A percentile compares a stretch with the other conserved stretches of the same genome.
Conservation (phyloP, 176 grass and related monocot genomes). For the Eleusine coracana region DNA sequence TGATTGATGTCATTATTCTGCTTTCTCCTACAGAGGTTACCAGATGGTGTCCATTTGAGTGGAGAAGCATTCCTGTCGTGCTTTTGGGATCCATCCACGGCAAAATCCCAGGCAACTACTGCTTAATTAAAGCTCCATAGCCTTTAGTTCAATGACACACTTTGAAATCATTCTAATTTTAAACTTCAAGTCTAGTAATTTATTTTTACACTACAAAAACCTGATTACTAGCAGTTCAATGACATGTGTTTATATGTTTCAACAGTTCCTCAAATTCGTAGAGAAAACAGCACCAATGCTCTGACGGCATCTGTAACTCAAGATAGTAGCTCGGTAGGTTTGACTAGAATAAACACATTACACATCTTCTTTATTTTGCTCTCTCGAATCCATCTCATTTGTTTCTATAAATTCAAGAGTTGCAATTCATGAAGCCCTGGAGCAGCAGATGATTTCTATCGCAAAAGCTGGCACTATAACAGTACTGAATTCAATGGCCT, state of each 20-base stretch:
- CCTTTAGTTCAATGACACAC: neutral
- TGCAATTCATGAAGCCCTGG: slow-evolving; percentile 98
- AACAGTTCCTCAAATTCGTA: slow-evolving; percentile 98
- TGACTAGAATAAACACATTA: neutral
- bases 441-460: slow-evolving; percentile 98
- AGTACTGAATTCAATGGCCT: slow-evolving; percentile 93
- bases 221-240: neutral
- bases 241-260: neutral
- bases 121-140: neutral
- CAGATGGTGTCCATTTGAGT: slow-evolving; percentile 85
- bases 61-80: slow-evolving; percentile 87
- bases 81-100: slow-evolving; percentile 97
- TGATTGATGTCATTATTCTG: neutral
- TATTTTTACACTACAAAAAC: neutral
- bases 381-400: neutral
- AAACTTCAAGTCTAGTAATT: neutral
- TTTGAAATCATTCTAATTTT: slow-evolving; percentile 4
- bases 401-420: slow-evolving; percentile 54
- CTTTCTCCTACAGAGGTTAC: slow-evolving; percentile 65
- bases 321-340: slow-evolving; percentile 83
- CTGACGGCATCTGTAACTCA: slow-evolving; percentile 94
- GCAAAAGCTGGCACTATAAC: slow-evolving; percentile 98
- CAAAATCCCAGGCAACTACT: slow-evolving; percentile 88
- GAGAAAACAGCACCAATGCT: slow-evolving; percentile 96
- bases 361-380: neutral